These are phyloP conservation scores for Keithomyces neogunnii DNA, from an alignment of 2,329 filamentous ascomycete species.

Conservation along the genomic window DNA sequence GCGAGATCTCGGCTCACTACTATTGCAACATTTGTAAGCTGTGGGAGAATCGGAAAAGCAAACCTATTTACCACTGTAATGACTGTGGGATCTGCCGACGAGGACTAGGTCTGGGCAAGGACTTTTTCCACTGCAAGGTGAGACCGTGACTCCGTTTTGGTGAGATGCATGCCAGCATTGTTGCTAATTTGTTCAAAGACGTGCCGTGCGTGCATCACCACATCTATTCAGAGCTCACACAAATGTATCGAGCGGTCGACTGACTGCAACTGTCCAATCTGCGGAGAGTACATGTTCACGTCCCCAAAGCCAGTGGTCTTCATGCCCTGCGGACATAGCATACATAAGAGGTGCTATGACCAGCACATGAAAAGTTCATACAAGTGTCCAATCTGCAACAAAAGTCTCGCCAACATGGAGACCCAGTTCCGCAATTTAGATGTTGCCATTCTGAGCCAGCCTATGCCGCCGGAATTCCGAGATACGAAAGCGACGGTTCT, in stretches of 20 bases:
- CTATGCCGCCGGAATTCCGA: slow-evolving; percentile 80
- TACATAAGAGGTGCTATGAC: slow-evolving; percentile 83
- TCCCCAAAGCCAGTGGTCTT: slow-evolving; percentile 84
- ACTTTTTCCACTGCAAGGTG: slow-evolving; percentile 98
- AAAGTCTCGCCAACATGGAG: slow-evolving; percentile 97
- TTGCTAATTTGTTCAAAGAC: slow-evolving; percentile 39
- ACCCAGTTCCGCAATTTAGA: slow-evolving; percentile 87
- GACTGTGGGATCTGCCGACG: slow-evolving; percentile 94
- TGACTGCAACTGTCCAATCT: slow-evolving; percentile 94
- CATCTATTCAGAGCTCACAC: slow-evolving; percentile 75
- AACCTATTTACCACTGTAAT: slow-evolving; percentile 90
- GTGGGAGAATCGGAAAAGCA: slow-evolving; percentile 88
- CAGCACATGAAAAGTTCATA: slow-evolving; percentile 86
- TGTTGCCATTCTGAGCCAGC: slow-evolving; percentile 76
- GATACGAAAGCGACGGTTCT: slow-evolving; percentile 75
- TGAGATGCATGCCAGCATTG: not conserved
- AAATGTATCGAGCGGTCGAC: slow-evolving; percentile 91
- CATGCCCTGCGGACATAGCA: slow-evolving; percentile 92
- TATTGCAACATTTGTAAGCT: slow-evolving; percentile 93
- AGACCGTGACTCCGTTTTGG: slow-evolving; percentile 11
- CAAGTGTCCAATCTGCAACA: slow-evolving; percentile 94
- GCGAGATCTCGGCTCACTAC: slow-evolving; percentile 72
- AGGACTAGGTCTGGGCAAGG: slow-evolving; percentile 85
- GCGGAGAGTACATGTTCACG: slow-evolving; percentile 92
- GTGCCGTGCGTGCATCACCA: slow-evolving; percentile 90